phyloP scores from a whole-genome alignment of 495 filamentous ascomycete genomes.

The Chaetomium fimeti region DNA sequence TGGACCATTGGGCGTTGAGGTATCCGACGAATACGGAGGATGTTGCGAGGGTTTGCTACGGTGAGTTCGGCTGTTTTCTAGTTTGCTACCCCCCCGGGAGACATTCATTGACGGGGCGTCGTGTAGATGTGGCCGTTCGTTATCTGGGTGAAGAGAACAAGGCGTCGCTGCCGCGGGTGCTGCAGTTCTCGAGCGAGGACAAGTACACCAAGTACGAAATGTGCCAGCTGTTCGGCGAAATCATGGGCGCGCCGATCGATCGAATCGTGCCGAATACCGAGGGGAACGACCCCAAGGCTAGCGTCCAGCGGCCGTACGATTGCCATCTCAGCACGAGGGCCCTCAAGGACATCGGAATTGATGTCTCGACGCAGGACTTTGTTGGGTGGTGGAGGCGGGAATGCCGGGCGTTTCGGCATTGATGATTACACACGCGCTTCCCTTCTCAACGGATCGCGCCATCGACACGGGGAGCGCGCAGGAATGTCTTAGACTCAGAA shows the following conservation, averaged over 20 bases:
- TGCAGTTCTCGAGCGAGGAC: conserved; percentile 89
- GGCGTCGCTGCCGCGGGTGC: conserved; percentile 60
- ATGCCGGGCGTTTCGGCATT: conserved; percentile 50
- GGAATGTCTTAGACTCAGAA: background rate
- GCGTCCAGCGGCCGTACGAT: conserved; percentile 82
- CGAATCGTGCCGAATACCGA: conserved; percentile 69
- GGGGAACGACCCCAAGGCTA: conserved; percentile 71
- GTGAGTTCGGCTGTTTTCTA: conserved; percentile 36
- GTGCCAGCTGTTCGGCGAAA: conserved; percentile 73
- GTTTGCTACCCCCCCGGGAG: background rate
- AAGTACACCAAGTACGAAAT: conserved; percentile 91
- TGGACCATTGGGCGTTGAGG: conserved; percentile 86
- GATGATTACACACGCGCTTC: background rate
- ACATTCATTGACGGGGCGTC: background rate
- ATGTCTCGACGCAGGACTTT: conserved; percentile 74
- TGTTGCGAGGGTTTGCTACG: conserved; percentile 71
- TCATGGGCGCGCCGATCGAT: conserved; percentile 72
- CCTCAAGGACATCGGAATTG: conserved; percentile 72
- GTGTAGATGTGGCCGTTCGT: conserved; percentile 60
- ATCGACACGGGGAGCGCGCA: background rate
- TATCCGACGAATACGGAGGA: conserved; percentile 89
- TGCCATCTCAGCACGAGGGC: conserved; percentile 79
- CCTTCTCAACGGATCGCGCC: background rate
- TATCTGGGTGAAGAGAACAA: conserved; percentile 54
- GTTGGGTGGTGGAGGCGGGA: conserved; percentile 73